Base-by-base conservation (phyloP, 108 stramenopile genomes). In the Fragilaria crotonensis region DNA sequence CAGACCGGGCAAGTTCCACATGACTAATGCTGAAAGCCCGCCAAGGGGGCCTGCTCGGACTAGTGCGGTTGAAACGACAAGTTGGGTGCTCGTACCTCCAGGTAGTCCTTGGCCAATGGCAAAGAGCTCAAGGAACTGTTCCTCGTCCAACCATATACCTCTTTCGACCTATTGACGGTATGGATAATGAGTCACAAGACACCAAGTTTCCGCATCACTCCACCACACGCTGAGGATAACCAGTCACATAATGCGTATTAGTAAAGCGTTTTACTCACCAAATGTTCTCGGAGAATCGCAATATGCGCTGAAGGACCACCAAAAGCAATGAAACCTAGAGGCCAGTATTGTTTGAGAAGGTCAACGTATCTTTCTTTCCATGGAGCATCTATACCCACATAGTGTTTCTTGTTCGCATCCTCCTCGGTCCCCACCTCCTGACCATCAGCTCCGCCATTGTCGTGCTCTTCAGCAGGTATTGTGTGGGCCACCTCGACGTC, bases 261-360 rank as follows among this genome's bases (percentile, higher is more conserved):
- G n/a, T n/a, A n/a, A n/a, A n/a, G n/a, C n/a, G n/a, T n/a, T 46
- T 87, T 83, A 18, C 72, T 68, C 9, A 96, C 93, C 51, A 96
- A 73, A 41, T 90, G 88, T 71, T 96, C 90, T 31, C 86, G 88
- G 11, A 96, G 70, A 62, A 96, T 85, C 2, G 88, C 95, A 52
- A 96, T 73, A 68, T 90, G 89, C 0, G 85, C 84, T 20, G 64
- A 75, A 54, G 90, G 91, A 5, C 93, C 93, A n/a, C 93, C 93
- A 64, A 95, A 96, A 1, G 95, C 93, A 14, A 94, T 56, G 33
- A 93, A 75, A 0, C 95, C 95, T 3, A 94, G 77, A 4, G 88
- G 79, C 61, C 79, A 77, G 51, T 89, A 94, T 23, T 80, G 80
- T 25, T 71, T 61, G 47, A 91, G 68, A 0, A 95, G 85, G 56